A percentile compares a stretch with the other conserved stretches of the same genome.
Conservation (phyloP, 768 basidiomycete species). For the Kwoniella sp. region DNA sequence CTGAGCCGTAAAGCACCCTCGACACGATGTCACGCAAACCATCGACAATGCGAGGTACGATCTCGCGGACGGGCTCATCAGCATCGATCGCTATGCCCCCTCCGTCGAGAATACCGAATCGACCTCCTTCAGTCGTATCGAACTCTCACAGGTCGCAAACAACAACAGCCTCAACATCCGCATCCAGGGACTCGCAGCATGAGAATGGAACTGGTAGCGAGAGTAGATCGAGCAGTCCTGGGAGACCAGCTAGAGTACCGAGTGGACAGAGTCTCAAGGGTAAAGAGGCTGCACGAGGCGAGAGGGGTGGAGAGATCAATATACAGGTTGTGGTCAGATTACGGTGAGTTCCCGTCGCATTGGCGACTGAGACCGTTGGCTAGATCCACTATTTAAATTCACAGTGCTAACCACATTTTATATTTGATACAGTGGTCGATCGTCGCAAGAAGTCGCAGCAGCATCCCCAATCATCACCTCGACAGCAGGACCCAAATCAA, state of each 20-base stretch:
- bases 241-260: conserved; percentile 20
- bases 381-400: too few species aligned
- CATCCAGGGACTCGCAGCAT: too few species aligned
- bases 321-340: conserved; percentile 93
- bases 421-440: conserved; percentile 60
- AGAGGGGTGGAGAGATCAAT: conserved; percentile 68
- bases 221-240: conserved; percentile 27
- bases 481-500: conserved; percentile 73
- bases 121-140: conserved; percentile 42
- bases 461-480: conserved; percentile 85
- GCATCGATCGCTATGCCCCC: conserved; percentile 49
- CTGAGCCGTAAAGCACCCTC: neutral
- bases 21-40: conserved; percentile 44
- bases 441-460: conserved; percentile 79
- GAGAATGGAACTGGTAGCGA: conserved; percentile 5
- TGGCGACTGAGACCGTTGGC: too few species aligned
- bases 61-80: conserved; percentile 37
- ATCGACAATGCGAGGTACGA: conserved; percentile 12
- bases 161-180: neutral
- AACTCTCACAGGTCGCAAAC: conserved; percentile 15
- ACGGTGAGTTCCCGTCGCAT: conserved; percentile 60
- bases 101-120: conserved; percentile 37
- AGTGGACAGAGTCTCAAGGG: conserved; percentile 13
- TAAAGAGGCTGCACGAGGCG: conserved; percentile 6
- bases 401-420: neutral